Base-by-base conservation (phyloP, 1,284 basidiomycete genomes). In the Mixia osmundae region DNA sequence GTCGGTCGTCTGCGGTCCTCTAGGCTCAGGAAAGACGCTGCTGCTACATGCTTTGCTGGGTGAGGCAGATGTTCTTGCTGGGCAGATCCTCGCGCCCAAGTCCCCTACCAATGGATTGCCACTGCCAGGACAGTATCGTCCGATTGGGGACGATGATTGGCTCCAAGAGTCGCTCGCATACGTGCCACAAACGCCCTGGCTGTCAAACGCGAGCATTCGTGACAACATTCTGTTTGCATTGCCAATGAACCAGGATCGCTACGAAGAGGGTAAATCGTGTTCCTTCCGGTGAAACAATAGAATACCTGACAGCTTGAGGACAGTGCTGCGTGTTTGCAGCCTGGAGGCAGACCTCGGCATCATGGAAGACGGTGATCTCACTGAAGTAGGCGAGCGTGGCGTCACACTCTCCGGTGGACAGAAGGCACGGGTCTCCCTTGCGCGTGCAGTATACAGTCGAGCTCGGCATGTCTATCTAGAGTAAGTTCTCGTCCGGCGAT, bases 331-430 rank as follows among this genome's bases (percentile, higher is more conserved):
- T 53, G 62, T 62, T 1, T 83, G 78, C 51, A 74, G 75, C 2
- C 56, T 85, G 30, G 60, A 73, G 21, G 67, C 67, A 30, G 87
- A 95, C 54, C 63, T 91, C 32, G 67, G 73, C 38, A 85, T 95
- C 37, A 63, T 95, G 19, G 87, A 94, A 55, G 85, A 91, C 51
- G 82, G 85, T 3, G 87, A 95, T 49, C 69, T 79, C 52, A 78
- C 83, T 0, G 78, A 87, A 54, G 82, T 85, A 40, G 80, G 79
- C 19, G 79, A 85, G 59, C 44, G 54, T 54, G 29, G 54, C 50
- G 68, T 83, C 15, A 85, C 83, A 54, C 58, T 89, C 22, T 82
- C 76, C 16, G 89, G 89, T 39, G 89, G 89, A 20, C 89, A 97
- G 54, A 94, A 95, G 50, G 83, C 83, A 23, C 65, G 89, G 61